Percentiles rank a stretch among this genome's conserved stretches.
phyloP scores from a whole-genome alignment of 164 flowering plant genomes.

The Stephania cephalantha region DNA sequence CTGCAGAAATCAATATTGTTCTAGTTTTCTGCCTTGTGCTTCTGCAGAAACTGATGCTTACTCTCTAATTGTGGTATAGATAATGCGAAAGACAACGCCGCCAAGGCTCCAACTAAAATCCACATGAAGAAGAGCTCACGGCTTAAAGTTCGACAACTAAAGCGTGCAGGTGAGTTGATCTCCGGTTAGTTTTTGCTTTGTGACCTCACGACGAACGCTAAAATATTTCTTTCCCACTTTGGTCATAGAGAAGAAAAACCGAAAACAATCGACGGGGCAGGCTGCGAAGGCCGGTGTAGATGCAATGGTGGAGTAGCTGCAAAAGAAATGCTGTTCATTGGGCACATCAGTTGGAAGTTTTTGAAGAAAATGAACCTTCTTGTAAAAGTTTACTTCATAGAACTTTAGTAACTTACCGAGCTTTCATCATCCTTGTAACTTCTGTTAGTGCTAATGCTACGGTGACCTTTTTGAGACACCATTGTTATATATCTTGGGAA shows the following conservation, averaged over 20 bases:
- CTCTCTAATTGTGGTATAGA: conserved; percentile 14
- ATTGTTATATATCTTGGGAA: background rate
- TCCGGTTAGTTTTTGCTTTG: background rate
- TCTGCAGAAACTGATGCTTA: background rate
- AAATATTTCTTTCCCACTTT: background rate
- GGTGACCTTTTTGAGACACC: too few species aligned
- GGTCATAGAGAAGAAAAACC: conserved; percentile 13
- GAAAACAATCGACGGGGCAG: conserved; percentile 8
- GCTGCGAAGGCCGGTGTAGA: conserved; percentile 13
- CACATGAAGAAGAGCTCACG: conserved; percentile 25
- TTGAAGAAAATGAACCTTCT: background rate
- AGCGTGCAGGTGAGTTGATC: conserved; percentile 20
- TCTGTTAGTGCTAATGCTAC: background rate
- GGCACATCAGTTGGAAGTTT: background rate
- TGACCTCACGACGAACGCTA: background rate
- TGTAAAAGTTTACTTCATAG: background rate
- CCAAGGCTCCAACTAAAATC: conserved; percentile 15
- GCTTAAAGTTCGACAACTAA: conserved; percentile 22
- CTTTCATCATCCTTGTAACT: background rate
- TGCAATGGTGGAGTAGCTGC: conserved; percentile 25
- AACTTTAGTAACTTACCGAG: background rate
- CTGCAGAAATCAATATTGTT: too few species aligned
- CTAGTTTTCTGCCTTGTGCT: background rate
- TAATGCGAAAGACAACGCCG: conserved; percentile 17
- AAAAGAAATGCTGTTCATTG: background rate